These are phyloP conservation scores for Crithidia brevicula DNA, from an alignment of 208 protist genomes.

Conservation along the genomic window DNA sequence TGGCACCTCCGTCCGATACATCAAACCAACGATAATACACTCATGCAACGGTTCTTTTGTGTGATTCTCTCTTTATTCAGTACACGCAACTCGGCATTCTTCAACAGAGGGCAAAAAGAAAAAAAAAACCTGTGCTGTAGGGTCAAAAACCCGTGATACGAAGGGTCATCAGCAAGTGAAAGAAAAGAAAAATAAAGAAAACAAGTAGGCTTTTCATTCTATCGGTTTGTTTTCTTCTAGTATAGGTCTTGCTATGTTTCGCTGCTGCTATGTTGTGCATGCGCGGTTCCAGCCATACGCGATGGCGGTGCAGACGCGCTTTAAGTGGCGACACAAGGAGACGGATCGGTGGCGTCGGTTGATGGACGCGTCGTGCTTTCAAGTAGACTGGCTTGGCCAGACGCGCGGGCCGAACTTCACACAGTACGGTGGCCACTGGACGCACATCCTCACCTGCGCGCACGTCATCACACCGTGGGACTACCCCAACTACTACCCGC, in stretches of 20 bases:
- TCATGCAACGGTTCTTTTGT: background rate
- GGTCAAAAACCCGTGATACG: no score
- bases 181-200: no score
- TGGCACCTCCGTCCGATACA: no score
- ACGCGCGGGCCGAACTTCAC: slow-evolving; percentile 78
- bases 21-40: no score
- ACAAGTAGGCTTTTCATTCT: no score
- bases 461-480: slow-evolving; percentile 92
- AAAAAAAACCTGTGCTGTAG: no score
- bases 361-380: slow-evolving; percentile 91
- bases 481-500: slow-evolving; percentile 91
- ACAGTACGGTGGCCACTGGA: slow-evolving; percentile 90
- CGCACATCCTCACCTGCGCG: slow-evolving; percentile 88
- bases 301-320: slow-evolving; percentile 90
- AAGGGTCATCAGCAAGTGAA: no score
- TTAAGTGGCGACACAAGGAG: slow-evolving; percentile 93
- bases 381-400: slow-evolving; percentile 84
- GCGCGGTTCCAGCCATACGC: slow-evolving; percentile 87
- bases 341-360: slow-evolving; percentile 89
- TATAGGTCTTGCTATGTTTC: slow-evolving; percentile 35
- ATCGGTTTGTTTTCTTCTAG: no score
- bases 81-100: background rate
- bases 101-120: background rate
- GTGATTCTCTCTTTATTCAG: slow-evolving; percentile 14
- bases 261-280: background rate